These are phyloP conservation scores for Talaromyces sp. DNA, from an alignment of 2,329 filamentous ascomycete species.

Conservation along the genomic window DNA sequence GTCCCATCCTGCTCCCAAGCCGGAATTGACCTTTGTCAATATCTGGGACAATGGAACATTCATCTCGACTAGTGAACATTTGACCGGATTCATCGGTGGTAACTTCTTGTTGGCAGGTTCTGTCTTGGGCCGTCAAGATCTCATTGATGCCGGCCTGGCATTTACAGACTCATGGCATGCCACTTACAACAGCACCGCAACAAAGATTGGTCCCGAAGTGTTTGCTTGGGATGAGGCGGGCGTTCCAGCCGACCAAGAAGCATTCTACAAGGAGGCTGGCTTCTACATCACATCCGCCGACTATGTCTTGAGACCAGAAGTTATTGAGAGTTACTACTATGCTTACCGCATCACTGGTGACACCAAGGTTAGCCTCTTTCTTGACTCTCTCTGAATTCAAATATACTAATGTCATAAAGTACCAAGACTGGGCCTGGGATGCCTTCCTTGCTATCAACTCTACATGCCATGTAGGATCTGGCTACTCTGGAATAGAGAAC, in stretches of 20 bases:
- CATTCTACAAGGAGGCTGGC: conserved; percentile 64
- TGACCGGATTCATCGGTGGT: conserved; percentile 80
- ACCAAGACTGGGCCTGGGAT: conserved; percentile 81
- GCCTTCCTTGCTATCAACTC: conserved; percentile 67
- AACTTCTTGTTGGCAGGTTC: conserved; percentile 81
- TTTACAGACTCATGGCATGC: conserved; percentile 70
- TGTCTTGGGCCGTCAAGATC: conserved; percentile 61
- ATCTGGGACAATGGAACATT: conserved; percentile 37
- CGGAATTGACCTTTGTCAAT: conserved; percentile 66
- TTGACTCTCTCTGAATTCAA: not conserved
- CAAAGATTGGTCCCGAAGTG: conserved; percentile 72
- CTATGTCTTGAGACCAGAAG: conserved; percentile 75
- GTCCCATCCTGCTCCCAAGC: conserved; percentile 62
- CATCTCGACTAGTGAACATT: conserved; percentile 42
- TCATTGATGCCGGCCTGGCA: conserved; percentile 69
- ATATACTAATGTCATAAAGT: conserved; percentile 38
- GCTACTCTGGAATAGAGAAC: conserved; percentile 63
- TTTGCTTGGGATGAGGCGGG: conserved; percentile 61
- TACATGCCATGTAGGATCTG: conserved; percentile 61
- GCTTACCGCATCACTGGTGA: conserved; percentile 77
- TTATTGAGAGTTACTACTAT: conserved; percentile 82
- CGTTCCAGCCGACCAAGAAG: conserved; percentile 46
- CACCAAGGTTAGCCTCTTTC: conserved; percentile 41
- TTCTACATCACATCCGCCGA: conserved; percentile 63
- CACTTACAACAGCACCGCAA: conserved; percentile 66